Evolutionary conservation across 768 basidiomycete species (phyloP), one percentile per base, ranked within the genome.

Genomic region (Ramaria sp.): DNA sequence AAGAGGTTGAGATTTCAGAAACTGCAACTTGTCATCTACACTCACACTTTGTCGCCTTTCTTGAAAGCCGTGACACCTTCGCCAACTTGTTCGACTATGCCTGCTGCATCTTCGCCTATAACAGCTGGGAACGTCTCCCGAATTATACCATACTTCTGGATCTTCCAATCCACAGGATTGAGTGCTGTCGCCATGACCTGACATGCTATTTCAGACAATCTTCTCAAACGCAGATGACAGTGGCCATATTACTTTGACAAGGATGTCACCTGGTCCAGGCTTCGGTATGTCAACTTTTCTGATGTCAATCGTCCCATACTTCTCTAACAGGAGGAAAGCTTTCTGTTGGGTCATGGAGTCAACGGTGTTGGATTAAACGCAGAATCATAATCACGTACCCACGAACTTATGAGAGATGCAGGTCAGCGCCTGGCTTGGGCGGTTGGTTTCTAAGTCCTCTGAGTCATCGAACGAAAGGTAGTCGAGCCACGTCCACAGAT

Each of bases 121-220:
- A 81, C 65, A 3, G 72, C 72, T 15, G 77, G 81, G 59, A 67
- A 81, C 17, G 69, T 61, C 20, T 71, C 68, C 39, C 74, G 63
- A 54, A 71, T 71, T 27, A 69, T 60, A 1, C 70, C 72, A 49
- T 68, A 68, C 51, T 66, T 71, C 56, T 76, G 76, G 27, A 78
- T 70, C 63, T 78, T 79, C 66, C 77, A 78, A 59, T 82, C 81
- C 15, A 73, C 71, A 1, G 81, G 81, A 59, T 81, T 80, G 49
- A 81, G 65, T 2, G 75, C 73, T 0, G 77, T 71, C 4, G 80
- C 50, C 24, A 57, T 51, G 27, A 62, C 58, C 62, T 53, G 24
- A 1, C 3, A 13, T 10, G 13, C 20, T 46, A 3, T 43, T 30
- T 39, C 22, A 15, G 6, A 45, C 5, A 13, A 5, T 7, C 11